A percentile compares a stretch with the other conserved stretches of the same genome.
Conservation (phyloP, 2,329 filamentous ascomycete species). For the Exophiala sp. region DNA sequence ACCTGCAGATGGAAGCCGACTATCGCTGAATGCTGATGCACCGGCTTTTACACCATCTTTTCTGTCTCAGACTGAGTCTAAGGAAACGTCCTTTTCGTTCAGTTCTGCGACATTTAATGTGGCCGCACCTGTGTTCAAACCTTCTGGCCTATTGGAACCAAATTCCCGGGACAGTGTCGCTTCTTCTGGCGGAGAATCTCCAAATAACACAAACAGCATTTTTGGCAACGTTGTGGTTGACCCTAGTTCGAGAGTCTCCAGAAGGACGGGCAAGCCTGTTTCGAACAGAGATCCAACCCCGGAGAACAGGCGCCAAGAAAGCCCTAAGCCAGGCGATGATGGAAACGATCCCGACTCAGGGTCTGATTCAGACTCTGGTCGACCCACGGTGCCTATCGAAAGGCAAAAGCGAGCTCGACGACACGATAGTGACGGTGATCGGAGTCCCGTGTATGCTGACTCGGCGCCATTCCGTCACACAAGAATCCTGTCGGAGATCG, state of each 20-base stretch:
- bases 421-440: conserved; percentile 61
- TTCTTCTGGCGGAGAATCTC: conserved; percentile 25
- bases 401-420: conserved; percentile 73
- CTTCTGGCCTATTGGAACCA: conserved; percentile 36
- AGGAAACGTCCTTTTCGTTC: conserved; percentile 19
- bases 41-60: conserved; percentile 64
- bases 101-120: conserved; percentile 65
- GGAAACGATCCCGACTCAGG: conserved; percentile 46
- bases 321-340: conserved; percentile 54
- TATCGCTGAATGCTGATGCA: conserved; percentile 63
- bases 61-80: conserved; percentile 8
- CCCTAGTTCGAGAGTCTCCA: conserved; percentile 59
- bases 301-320: conserved; percentile 7
- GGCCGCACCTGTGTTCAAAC: conserved; percentile 73
- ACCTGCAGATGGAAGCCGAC: conserved; percentile 2
- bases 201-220: conserved; percentile 44
- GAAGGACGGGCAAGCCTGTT: conserved; percentile 72
- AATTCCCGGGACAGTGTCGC: conserved; percentile 31
- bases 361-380: conserved; percentile 49
- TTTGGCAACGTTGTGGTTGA: conserved; percentile 65
- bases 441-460: conserved; percentile 69
- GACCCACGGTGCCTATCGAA: conserved; percentile 60
- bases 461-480: conserved; percentile 34
- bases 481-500: conserved; percentile 19
- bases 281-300: conserved; percentile 58